phyloP scores from a whole-genome alignment of 2,329 filamentous ascomycete genomes.

The Fusarium sarcochroum region DNA sequence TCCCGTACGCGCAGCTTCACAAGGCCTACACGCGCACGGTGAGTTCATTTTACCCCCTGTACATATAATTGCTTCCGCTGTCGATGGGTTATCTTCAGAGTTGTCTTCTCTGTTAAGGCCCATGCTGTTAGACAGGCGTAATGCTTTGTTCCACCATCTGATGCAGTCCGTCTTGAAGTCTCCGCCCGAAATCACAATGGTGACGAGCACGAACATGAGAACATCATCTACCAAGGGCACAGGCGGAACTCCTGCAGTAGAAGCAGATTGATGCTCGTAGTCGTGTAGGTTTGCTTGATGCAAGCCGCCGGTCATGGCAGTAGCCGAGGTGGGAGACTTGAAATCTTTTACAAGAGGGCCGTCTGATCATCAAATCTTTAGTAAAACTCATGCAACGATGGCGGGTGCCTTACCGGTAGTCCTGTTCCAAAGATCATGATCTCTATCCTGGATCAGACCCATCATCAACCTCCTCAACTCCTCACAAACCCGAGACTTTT shows the following conservation, averaged over 20 bases:
- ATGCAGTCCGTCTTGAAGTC: conserved; percentile 3
- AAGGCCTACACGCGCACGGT: background rate
- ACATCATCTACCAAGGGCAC: background rate
- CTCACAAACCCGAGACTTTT: conserved; percentile 2
- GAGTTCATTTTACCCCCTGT: background rate
- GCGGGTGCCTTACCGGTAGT: background rate
- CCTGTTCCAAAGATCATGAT: conserved; percentile 4
- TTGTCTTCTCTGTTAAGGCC: background rate
- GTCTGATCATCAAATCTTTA: background rate
- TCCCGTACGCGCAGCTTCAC: background rate
- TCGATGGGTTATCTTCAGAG: background rate
- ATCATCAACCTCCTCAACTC: conserved; percentile 4
- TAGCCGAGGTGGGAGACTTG: background rate
- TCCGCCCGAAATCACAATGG: background rate
- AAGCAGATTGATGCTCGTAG: background rate
- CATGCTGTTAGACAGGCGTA: background rate
- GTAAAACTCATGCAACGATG: background rate
- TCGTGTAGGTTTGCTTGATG: background rate
- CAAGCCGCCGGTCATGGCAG: background rate
- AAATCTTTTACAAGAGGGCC: background rate
- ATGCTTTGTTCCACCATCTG: conserved; percentile 1
- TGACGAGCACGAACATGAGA: conserved; percentile 5
- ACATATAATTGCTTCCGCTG: background rate
- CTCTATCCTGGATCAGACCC: background rate
- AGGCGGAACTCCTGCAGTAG: background rate